Conservation (phyloP, 192 early-diverging fungal species). For the Haplosporangium gracile region DNA sequence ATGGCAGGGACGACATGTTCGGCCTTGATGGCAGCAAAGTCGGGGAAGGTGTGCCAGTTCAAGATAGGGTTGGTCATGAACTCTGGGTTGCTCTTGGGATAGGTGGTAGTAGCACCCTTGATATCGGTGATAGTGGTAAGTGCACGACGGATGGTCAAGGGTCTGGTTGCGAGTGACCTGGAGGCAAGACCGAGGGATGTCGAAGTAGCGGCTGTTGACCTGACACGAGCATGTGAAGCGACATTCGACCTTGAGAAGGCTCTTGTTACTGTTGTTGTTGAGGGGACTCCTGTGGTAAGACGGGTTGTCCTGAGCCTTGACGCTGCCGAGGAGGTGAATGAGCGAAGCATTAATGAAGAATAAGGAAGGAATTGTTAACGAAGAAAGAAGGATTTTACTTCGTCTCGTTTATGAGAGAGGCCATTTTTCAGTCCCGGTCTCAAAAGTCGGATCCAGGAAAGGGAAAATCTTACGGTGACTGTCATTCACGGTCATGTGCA, state of each 20-base stretch:
- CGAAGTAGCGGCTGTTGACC: background rate
- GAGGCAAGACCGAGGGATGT: background rate
- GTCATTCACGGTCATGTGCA: background rate
- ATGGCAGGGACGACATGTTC: slow-evolving; percentile 61
- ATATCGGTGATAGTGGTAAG: slow-evolving; percentile 33
- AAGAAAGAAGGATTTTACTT: too few relatives aligned
- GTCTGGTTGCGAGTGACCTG: background rate
- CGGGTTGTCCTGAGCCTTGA: background rate
- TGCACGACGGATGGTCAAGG: slow-evolving; percentile 41
- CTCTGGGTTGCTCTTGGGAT: slow-evolving; percentile 20
- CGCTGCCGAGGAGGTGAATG: background rate
- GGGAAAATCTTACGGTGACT: background rate
- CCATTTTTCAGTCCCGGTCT: too few relatives aligned
- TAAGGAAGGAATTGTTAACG: background rate
- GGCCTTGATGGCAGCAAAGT: slow-evolving; percentile 61
- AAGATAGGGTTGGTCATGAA: slow-evolving; percentile 52
- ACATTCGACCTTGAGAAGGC: background rate
- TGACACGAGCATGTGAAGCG: background rate
- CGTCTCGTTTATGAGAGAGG: too few relatives aligned
- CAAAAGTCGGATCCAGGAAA: background rate
- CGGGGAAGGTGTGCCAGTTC: slow-evolving; percentile 66
- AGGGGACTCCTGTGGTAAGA: background rate
- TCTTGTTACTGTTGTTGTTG: background rate
- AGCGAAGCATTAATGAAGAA: background rate
- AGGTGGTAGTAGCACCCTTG: background rate